phyloP scores from a whole-genome alignment of 352 stramenopile species.

The Thraustotheca clavata region DNA sequence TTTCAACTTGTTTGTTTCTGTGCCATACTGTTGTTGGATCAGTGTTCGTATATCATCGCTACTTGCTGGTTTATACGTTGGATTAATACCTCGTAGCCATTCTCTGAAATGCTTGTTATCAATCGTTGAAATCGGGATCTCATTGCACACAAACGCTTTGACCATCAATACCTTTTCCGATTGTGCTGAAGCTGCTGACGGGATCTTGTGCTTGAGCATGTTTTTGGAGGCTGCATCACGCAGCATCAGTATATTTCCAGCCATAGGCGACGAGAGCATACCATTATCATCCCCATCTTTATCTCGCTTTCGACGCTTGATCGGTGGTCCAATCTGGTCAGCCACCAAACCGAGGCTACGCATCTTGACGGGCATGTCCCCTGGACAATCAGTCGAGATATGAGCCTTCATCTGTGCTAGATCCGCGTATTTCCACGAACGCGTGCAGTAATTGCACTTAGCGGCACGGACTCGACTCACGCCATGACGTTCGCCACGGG shows the following conservation, averaged over 20 bases:
- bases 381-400: slow-evolving; percentile 19
- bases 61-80: slow-evolving; percentile 10
- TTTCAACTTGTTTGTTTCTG: slow-evolving; percentile 14
- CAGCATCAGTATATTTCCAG: not conserved
- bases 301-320: slow-evolving; percentile 18
- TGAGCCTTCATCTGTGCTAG: slow-evolving; percentile 20
- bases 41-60: slow-evolving; percentile 11
- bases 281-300: slow-evolving; percentile 15
- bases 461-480: slow-evolving; percentile 19
- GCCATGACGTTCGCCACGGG: slow-evolving; percentile 14
- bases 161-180: slow-evolving; percentile 20
- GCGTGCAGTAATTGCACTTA: slow-evolving; percentile 22
- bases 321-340: slow-evolving; percentile 14
- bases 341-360: slow-evolving; percentile 18
- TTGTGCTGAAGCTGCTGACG: not conserved
- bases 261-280: slow-evolving; percentile 6
- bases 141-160: slow-evolving; percentile 21
- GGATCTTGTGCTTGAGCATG: slow-evolving; percentile 9
- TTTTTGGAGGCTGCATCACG: slow-evolving; percentile 7
- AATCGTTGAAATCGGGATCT: slow-evolving; percentile 4
- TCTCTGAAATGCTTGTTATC: slow-evolving; percentile 21
- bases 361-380: slow-evolving; percentile 19
- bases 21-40: slow-evolving; percentile 13
- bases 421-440: slow-evolving; percentile 19
- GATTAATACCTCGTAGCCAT: slow-evolving; percentile 17